Evolutionary conservation across 345 rosid species (phyloP).

Genomic region (Kandelia obovata): DNA sequence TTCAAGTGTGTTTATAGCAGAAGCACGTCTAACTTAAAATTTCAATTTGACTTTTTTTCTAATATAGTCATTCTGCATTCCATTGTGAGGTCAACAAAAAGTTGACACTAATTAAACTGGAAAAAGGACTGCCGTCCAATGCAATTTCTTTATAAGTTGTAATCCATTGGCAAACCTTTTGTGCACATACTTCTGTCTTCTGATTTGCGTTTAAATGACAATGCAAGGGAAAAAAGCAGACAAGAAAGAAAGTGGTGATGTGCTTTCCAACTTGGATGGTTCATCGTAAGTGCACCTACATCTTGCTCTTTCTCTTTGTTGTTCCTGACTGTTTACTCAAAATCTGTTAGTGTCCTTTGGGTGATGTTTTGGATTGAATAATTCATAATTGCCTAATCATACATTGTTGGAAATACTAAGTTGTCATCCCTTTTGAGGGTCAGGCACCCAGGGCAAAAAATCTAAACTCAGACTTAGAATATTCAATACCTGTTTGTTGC

Average conservation of each 20-base stretch:
- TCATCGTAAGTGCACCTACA: conserved; percentile 67
- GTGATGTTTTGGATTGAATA: conserved; percentile 7
- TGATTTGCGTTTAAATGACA: conserved; percentile 21
- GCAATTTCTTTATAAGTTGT: background rate
- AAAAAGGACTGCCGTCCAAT: background rate
- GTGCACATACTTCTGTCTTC: conserved; percentile 10
- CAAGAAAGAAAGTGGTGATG: conserved; percentile 87
- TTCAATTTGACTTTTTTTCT: too few species aligned
- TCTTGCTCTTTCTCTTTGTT: conserved; percentile 7
- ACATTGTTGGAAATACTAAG: background rate
- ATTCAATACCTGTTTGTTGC: conserved; percentile 5
- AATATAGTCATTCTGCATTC: too few species aligned
- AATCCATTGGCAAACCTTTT: background rate
- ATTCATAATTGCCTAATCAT: background rate
- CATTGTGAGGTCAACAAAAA: too few species aligned
- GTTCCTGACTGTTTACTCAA: background rate
- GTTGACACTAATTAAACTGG: background rate
- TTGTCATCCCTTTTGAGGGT: background rate
- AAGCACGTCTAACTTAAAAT: too few species aligned
- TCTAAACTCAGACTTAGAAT: background rate
- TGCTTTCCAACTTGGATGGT: conserved; percentile 82
- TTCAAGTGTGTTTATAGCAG: too few species aligned
- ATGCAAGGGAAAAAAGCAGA: conserved; percentile 79
- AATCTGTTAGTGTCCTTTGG: background rate
- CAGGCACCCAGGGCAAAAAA: background rate